Percentiles rank a stretch among this genome's conserved stretches.
These are phyloP conservation scores for Coccomyxa subellipsoidea DNA, from an alignment of 163 green algal genomes.

Conservation along the genomic window DNA sequence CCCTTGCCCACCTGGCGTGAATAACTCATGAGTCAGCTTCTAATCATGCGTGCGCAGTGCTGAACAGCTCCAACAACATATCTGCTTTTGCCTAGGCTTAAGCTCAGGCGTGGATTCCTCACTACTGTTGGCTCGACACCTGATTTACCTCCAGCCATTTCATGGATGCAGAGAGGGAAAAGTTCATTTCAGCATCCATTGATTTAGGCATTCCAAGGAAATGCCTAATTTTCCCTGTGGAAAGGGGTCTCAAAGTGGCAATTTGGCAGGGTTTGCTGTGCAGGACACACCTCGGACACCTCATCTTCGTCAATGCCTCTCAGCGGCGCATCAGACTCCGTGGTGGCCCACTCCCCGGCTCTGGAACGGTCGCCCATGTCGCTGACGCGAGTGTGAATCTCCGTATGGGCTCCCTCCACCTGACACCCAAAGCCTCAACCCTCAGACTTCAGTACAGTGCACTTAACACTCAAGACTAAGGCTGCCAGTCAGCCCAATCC, in stretches of 20 bases:
- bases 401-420: constrained; percentile 1
- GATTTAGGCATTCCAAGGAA: neutral
- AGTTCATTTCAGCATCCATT: too few relatives aligned
- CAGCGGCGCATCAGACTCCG: neutral
- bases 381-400: neutral
- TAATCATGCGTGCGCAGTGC: neutral
- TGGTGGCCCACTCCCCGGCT: neutral
- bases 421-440: too few relatives aligned
- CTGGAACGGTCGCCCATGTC: neutral
- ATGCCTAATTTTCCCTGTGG: neutral
- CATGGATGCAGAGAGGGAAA: neutral
- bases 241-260: neutral
- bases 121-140: neutral
- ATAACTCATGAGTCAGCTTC: neutral
- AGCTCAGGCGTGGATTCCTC: neutral
- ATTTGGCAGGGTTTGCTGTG: neutral
- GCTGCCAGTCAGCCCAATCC: too few relatives aligned
- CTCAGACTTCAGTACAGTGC: neutral
- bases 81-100: neutral
- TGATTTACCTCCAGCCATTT: neutral
- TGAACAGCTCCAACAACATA: neutral
- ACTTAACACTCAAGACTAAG: neutral
- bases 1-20: neutral
- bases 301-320: neutral
- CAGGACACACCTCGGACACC: neutral